phyloP scores from a whole-genome alignment of 116 monocot species.

The Dioscorea cayenensis region DNA sequence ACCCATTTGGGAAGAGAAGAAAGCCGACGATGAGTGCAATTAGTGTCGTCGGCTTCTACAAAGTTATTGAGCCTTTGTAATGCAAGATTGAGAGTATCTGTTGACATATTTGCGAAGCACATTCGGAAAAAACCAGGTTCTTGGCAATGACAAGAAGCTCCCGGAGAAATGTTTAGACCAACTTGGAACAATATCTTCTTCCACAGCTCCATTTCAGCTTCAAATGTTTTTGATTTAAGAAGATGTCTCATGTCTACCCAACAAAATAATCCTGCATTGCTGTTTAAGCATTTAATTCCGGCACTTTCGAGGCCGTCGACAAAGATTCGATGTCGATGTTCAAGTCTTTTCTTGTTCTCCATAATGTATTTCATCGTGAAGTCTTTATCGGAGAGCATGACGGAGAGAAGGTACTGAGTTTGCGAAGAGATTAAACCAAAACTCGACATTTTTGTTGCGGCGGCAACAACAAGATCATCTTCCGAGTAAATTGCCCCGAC shows the following conservation, averaged over 20 bases:
- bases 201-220: conserved; percentile 76
- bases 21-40: background rate
- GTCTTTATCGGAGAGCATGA: conserved; percentile 50
- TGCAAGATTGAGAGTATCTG: conserved; percentile 50
- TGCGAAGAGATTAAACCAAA: conserved; percentile 80
- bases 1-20: conserved; percentile 25
- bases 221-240: conserved; percentile 22
- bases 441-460: conserved; percentile 87
- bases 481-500: conserved; percentile 77
- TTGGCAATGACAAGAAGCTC: conserved; percentile 79
- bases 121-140: conserved; percentile 88
- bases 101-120: conserved; percentile 82
- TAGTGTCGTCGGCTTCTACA: conserved; percentile 9
- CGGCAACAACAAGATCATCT: conserved; percentile 37
- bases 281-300: conserved; percentile 48
- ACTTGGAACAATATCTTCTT: conserved; percentile 60
- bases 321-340: conserved; percentile 28
- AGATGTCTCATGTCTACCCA: conserved; percentile 86
- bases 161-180: conserved; percentile 77
- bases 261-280: conserved; percentile 80
- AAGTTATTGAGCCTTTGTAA: conserved; percentile 42
- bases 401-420: conserved; percentile 64
- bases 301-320: conserved; percentile 30
- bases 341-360: conserved; percentile 56
- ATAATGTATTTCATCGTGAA: conserved; percentile 41